Conservation (phyloP, 495 filamentous ascomycete genomes). For the Daldinia bambusicola region DNA sequence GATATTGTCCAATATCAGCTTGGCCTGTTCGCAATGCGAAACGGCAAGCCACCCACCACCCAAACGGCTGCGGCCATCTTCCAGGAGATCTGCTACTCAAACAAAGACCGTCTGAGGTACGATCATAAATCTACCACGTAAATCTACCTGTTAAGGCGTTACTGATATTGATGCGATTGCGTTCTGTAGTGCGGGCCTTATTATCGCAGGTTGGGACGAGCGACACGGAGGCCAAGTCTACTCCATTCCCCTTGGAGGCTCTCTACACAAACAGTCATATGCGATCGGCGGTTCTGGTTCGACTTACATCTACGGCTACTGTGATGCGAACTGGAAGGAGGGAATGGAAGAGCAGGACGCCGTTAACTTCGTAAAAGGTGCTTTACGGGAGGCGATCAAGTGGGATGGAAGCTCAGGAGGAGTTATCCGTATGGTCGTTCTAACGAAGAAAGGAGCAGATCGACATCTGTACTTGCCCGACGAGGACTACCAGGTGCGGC, state of each 20-base stretch:
- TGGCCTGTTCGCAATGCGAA: constrained; percentile 87
- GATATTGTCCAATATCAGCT: constrained; percentile 98
- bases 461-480: constrained; percentile 92
- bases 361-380: constrained; percentile 89
- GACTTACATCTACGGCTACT: constrained; percentile 99
- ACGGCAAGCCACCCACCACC: constrained; percentile 88
- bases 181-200: constrained; percentile 82
- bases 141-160: not conserved
- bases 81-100: constrained; percentile 96
- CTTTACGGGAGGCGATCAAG: constrained; percentile 93
- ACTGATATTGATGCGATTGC: constrained; percentile 40
- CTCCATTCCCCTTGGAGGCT: constrained; percentile 95
- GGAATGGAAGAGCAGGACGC: constrained; percentile 94
- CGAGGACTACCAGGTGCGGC: constrained; percentile 73
- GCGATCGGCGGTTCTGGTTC: constrained; percentile 96
- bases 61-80: constrained; percentile 94
- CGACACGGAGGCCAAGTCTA: constrained; percentile 96
- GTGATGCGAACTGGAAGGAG: constrained; percentile 95
- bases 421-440: constrained; percentile 95
- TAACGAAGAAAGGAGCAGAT: constrained; percentile 86
- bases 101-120: constrained; percentile 91
- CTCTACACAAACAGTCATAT: constrained; percentile 95
- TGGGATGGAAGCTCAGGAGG: constrained; percentile 98
- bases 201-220: constrained; percentile 95
- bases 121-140: constrained; percentile 13